Base-by-base conservation (phyloP, 768 basidiomycete species). In the Tricholoma furcatifolium region DNA sequence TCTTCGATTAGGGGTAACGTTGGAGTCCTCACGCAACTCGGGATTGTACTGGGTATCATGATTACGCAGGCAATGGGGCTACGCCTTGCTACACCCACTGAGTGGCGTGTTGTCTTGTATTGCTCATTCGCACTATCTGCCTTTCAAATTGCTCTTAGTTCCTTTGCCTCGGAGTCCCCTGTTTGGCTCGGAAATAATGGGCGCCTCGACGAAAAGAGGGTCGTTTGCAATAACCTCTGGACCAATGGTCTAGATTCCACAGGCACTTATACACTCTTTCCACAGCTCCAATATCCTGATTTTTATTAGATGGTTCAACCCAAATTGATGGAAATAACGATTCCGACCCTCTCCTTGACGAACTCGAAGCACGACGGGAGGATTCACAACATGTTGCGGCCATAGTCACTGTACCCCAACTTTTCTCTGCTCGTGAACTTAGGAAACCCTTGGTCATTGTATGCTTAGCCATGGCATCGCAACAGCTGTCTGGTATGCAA, bases 31-130 rank as follows among this genome's bases (percentile, higher is more conserved):
- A 91, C 87, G 0, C 92, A 93, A 60, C 71, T 94, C 23, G 83
- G 80, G 35, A 88, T 96, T 61, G 91, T 96, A 31, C 68, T 91
- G 48, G 91, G 91, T 24, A 88, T 97, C 57, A 85, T 96, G 77
- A 65, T 83, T n/a, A 89, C 93, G 0, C 95, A 98, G 63, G 68
- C 76, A 4, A 73, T 91, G 55, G 93, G 92, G 3, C 74, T 93
- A 34, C 66, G 72, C 47, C 75, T 90, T 43, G 86, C 91, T 14
- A 84, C 84, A 9, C 87, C 87, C 1, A 74, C 73, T 47, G 64
- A 77, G 43, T 93, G 91, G 91, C 83, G 91, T 36, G 59, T 78
- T 39, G 89, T 93, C 18, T 75, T 90, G 18, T 66, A 84, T 54
- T 67, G 85, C 47, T 91, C 91, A 1, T 74, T 73, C 30, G 70